Conservation (phyloP, 2,329 filamentous ascomycete genomes). For the Triangularia verruculosa region DNA sequence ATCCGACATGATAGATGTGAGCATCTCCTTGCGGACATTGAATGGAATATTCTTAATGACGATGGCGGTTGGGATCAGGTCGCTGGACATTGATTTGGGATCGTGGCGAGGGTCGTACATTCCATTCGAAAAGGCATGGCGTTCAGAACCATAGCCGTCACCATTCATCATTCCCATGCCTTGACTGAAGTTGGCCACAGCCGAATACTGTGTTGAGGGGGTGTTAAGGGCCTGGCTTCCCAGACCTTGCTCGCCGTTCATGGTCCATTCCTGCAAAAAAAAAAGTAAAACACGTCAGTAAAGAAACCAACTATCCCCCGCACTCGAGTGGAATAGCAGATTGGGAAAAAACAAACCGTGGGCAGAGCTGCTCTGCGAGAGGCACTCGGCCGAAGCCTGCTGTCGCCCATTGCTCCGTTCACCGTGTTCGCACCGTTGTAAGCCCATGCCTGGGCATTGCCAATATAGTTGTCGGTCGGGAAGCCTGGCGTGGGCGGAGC, state of each 20-base stretch:
- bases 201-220: conserved; percentile 26
- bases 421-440: conserved; percentile 33
- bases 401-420: conserved; percentile 28
- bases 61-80: conserved; percentile 95
- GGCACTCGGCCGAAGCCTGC: conserved; percentile 26
- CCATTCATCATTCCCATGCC: conserved; percentile 26
- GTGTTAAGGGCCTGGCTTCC: conserved; percentile 27
- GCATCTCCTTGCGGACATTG: conserved; percentile 93
- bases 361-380: conserved; percentile 25
- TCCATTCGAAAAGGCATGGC: conserved; percentile 24
- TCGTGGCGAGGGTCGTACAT: conserved; percentile 30
- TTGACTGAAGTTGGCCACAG: conserved; percentile 21
- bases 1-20: conserved; percentile 90
- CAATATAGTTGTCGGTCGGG: conserved; percentile 27
- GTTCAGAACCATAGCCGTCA: conserved; percentile 24
- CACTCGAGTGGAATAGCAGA: neutral
- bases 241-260: conserved; percentile 26
- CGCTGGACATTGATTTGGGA: conserved; percentile 54
- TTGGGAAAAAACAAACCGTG: conserved; percentile 17
- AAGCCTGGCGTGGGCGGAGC: conserved; percentile 26
- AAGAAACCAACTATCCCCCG: neutral
- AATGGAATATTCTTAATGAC: conserved; percentile 99
- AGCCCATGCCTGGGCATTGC: conserved; percentile 30
- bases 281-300: conserved; percentile 10
- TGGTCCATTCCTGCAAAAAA: conserved; percentile 27